These are phyloP conservation scores for Globisporangium parvum DNA, from an alignment of 352 stramenopile genomes.

Conservation along the genomic window DNA sequence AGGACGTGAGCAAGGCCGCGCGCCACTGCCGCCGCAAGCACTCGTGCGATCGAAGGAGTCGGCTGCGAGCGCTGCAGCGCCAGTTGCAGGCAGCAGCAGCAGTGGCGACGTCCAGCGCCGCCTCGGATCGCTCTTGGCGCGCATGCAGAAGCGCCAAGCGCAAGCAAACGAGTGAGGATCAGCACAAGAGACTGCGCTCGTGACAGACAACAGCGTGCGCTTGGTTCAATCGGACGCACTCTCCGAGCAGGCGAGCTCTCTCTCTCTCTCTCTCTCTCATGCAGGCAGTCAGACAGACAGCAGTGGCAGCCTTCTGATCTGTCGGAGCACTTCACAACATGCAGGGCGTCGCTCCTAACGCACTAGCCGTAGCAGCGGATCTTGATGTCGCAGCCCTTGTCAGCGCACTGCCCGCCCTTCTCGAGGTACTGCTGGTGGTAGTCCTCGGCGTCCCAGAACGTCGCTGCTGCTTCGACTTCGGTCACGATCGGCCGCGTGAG, in stretches of 20 bases:
- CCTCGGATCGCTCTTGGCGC: conserved; percentile 30
- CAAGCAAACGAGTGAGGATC: neutral
- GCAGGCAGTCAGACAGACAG: too few species aligned
- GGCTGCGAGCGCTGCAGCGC: conserved; percentile 13
- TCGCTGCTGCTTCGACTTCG: conserved; percentile 74
- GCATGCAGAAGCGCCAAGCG: conserved; percentile 28
- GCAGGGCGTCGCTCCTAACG: neutral
- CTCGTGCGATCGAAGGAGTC: neutral
- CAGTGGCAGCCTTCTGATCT: neutral
- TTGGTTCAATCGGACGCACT: conserved; percentile 10
- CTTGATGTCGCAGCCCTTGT: conserved; percentile 85
- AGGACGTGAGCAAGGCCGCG: too few species aligned
- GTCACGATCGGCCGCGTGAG: conserved; percentile 85
- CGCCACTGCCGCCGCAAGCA: too few species aligned
- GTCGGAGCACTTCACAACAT: neutral
- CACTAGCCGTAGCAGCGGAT: conserved; percentile 90
- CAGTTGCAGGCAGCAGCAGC: conserved; percentile 7
- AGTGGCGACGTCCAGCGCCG: conserved; percentile 22
- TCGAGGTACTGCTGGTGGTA: conserved; percentile 97
- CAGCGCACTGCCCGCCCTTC: conserved; percentile 91
- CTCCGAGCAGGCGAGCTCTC: neutral
- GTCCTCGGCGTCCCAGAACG: conserved; percentile 93
- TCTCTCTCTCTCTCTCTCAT: neutral
- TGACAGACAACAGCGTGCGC: conserved; percentile 3
- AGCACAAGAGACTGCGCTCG: neutral